These are phyloP conservation scores for Colletotrichum melonis DNA, from an alignment of 2,329 filamentous ascomycete genomes.

Conservation along the genomic window DNA sequence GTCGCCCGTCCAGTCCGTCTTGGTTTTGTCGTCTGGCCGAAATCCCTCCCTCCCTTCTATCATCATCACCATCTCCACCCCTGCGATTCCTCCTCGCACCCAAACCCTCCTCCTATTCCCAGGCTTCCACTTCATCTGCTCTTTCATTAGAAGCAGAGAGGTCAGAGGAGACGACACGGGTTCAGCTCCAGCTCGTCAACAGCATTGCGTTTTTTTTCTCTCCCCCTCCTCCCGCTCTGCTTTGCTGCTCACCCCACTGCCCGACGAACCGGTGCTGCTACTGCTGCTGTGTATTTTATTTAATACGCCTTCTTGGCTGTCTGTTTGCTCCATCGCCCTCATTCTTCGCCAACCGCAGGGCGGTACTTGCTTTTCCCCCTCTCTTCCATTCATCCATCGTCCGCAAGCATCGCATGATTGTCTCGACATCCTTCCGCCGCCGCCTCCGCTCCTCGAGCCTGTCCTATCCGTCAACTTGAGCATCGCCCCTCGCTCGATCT, in stretches of 20 bases:
- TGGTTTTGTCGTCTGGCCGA: constrained; percentile 30
- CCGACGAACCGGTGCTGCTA: constrained; percentile 23
- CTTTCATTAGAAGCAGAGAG: constrained; percentile 39
- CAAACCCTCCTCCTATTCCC: constrained; percentile 32
- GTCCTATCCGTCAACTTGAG: constrained; percentile 24
- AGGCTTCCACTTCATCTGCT: constrained; percentile 35
- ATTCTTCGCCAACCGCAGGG: constrained; percentile 35
- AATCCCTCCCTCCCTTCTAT: constrained; percentile 35
- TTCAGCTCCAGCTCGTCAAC: constrained; percentile 15
- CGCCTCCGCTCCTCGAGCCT: constrained; percentile 34
- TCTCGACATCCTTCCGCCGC: constrained; percentile 26
- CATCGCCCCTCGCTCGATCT: constrained; percentile 11
- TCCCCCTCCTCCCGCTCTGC: constrained; percentile 10
- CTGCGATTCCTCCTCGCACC: constrained; percentile 31
- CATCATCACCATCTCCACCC: constrained; percentile 37
- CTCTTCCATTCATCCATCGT: constrained; percentile 25
- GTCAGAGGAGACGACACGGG: constrained; percentile 32
- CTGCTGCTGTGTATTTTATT: constrained; percentile 31
- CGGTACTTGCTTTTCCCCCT: constrained; percentile 33
- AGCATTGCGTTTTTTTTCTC: constrained; percentile 22
- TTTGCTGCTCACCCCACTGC: constrained; percentile 4
- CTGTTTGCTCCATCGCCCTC: constrained; percentile 32
- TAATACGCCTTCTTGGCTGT: constrained; percentile 31
- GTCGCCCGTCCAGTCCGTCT: constrained; percentile 9
- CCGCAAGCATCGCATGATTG: constrained; percentile 34